phyloP scores from a whole-genome alignment of 495 filamentous ascomycete species.

The Penicillium longicatenatum region DNA sequence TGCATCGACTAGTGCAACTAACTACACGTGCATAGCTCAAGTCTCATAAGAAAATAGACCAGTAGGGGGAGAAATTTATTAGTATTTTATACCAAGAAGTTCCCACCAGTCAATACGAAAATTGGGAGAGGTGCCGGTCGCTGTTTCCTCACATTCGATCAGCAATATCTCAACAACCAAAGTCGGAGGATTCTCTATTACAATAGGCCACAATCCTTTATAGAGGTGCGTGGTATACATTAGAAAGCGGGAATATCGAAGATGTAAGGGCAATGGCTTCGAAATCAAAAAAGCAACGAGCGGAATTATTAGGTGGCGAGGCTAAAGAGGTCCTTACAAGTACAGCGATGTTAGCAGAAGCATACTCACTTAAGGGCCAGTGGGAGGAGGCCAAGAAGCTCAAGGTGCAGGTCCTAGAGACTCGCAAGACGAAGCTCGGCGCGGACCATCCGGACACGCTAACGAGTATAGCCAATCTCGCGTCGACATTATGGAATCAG shows the following conservation, averaged over 20 bases:
- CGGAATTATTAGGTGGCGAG: not conserved
- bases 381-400: not conserved
- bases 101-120: conserved; percentile 42
- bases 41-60: conserved; percentile 30
- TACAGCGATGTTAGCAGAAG: not conserved
- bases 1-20: conserved; percentile 29
- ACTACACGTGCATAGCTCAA: conserved; percentile 27
- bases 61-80: conserved; percentile 34
- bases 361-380: not conserved
- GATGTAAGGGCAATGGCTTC: not conserved
- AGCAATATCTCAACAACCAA: conserved; percentile 19
- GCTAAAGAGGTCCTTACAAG: not conserved
- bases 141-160: conserved; percentile 32
- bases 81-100: conserved; percentile 37
- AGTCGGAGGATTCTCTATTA: conserved; percentile 5
- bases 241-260: not conserved
- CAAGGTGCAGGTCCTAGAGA: not conserved
- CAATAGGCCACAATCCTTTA: conserved; percentile 27
- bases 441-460: not conserved
- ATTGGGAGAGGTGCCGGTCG: conserved; percentile 28
- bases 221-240: conserved; percentile 6
- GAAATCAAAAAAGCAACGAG: not conserved
- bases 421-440: not conserved
- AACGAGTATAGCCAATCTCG: not conserved
- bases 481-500: not conserved